Percentiles rank a stretch among this genome's conserved stretches.
phyloP scores from a whole-genome alignment of 1,284 basidiomycete genomes.

The Ustilago lituana region DNA sequence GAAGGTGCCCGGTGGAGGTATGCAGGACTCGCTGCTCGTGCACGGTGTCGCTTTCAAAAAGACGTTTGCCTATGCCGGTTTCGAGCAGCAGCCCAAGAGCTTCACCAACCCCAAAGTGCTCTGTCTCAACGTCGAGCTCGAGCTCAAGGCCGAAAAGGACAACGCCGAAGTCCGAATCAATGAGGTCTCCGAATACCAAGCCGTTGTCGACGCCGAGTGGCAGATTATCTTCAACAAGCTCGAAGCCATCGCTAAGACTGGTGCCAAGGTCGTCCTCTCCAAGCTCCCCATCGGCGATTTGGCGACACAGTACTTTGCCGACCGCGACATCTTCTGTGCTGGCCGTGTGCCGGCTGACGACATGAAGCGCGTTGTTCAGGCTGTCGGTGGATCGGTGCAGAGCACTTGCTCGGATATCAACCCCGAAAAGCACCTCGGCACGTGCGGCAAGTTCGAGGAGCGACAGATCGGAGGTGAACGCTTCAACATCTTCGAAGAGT shows the following conservation, averaged over 20 bases:
- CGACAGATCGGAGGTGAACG: conserved; percentile 95
- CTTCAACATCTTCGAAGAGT: conserved; percentile 95
- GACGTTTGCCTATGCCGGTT: conserved; percentile 98
- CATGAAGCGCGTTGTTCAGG: conserved; percentile 91
- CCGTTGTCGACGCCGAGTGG: conserved; percentile 99
- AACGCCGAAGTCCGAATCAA: conserved; percentile 98
- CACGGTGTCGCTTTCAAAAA: conserved; percentile 99
- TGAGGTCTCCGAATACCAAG: conserved; percentile 86
- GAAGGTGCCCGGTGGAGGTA: conserved; percentile 97
- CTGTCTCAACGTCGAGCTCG: conserved; percentile 96
- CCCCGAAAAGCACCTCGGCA: conserved; percentile 83
- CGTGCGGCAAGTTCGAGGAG: conserved; percentile 91
- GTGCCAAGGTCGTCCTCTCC: conserved; percentile 96
- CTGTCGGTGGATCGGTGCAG: conserved; percentile 93
- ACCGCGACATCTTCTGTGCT: conserved; percentile 98
- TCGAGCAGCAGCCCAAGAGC: conserved; percentile 97
- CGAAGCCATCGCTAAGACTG: conserved; percentile 93
- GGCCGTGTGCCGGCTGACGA: conserved; percentile 92
- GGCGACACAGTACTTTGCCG: conserved; percentile 99
- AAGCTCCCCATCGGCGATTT: conserved; percentile 98
- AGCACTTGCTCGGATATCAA: conserved; percentile 93
- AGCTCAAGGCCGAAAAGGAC: conserved; percentile 99
- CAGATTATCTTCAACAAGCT: conserved; percentile 98
- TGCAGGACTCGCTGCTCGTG: conserved; percentile 88
- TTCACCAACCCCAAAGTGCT: conserved; percentile 90